A percentile compares a stretch with the other conserved stretches of the same genome.
These are phyloP conservation scores for Mucor piriformis DNA, from an alignment of 371 early-diverging fungal genomes.

Conservation along the genomic window DNA sequence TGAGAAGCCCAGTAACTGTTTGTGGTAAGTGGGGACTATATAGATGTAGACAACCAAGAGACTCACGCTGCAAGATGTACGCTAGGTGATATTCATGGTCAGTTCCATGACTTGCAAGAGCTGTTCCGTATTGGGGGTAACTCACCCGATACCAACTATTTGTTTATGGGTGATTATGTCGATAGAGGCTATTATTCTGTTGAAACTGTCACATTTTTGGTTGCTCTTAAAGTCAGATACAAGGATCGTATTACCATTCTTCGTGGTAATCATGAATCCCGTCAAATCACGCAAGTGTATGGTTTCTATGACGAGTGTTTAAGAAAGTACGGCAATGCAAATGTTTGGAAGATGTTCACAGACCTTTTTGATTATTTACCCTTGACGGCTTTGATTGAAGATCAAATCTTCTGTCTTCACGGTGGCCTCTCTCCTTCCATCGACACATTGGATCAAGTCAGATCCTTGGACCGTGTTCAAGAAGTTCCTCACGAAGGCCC, in stretches of 20 bases:
- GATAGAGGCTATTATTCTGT: constrained; percentile 99
- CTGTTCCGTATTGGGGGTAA: constrained; percentile 98
- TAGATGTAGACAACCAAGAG: neutral
- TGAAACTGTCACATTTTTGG: constrained; percentile 94
- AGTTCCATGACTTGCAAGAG: constrained; percentile 98
- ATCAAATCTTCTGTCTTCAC: constrained; percentile 94
- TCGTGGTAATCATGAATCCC: constrained; percentile 98
- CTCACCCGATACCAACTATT: constrained; percentile 96
- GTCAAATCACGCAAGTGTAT: constrained; percentile 99
- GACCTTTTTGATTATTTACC: constrained; percentile 98
- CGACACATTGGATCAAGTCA: constrained; percentile 95
- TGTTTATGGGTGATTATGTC: constrained; percentile 99
- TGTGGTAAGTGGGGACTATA: constrained; percentile 67
- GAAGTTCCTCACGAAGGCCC: constrained; percentile 99
- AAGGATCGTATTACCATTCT: constrained; percentile 97
- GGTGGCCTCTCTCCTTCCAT: constrained; percentile 98
- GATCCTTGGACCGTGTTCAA: constrained; percentile 95
- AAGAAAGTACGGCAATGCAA: constrained; percentile 96
- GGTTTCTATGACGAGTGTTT: constrained; percentile 96
- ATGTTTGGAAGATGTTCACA: constrained; percentile 99
- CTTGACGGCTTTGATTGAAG: constrained; percentile 85
- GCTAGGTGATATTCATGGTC: constrained; percentile 96
- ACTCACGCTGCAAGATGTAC: too few relatives aligned
- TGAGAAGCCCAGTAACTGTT: constrained; percentile 95
- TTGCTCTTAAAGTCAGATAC: constrained; percentile 94